Percentiles rank a stretch among this genome's conserved stretches.
Conservation (phyloP, 2,329 filamentous ascomycete species). For the Fusarium siculi region DNA sequence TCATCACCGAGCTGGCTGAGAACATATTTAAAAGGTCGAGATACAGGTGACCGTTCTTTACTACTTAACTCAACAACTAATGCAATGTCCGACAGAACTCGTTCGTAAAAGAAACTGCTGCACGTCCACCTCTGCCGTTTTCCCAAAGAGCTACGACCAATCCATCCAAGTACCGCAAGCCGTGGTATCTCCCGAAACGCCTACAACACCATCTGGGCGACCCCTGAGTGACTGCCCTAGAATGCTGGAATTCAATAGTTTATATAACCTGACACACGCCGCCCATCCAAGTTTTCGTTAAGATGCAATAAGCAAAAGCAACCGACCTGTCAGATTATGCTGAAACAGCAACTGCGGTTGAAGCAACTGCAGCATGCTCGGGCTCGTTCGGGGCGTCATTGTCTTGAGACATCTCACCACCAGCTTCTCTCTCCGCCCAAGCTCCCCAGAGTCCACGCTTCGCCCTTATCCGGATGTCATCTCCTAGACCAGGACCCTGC, state of each 20-base stretch:
- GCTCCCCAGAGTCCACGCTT: constrained; percentile 97
- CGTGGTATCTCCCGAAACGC: constrained; percentile 55
- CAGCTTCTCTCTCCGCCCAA: constrained; percentile 86
- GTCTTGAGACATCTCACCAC: constrained; percentile 68
- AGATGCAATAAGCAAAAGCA: constrained; percentile 31
- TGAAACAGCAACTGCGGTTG: constrained; percentile 52
- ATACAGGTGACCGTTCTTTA: constrained; percentile 10
- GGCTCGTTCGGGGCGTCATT: constrained; percentile 52
- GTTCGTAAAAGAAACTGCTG: constrained; percentile 29
- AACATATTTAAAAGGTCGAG: background rate
- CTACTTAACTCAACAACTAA: constrained; percentile 22
- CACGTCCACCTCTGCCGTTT: constrained; percentile 33
- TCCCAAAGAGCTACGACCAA: constrained; percentile 36
- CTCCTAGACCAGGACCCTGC: constrained; percentile 80
- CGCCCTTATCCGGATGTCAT: constrained; percentile 82
- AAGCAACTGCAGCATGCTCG: constrained; percentile 48
- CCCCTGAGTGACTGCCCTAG: constrained; percentile 45
- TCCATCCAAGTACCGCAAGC: constrained; percentile 43
- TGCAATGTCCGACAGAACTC: constrained; percentile 24
- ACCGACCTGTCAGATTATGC: constrained; percentile 44
- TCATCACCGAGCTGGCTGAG: background rate
- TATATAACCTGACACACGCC: constrained; percentile 47
- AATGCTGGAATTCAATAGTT: constrained; percentile 50
- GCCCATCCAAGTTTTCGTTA: constrained; percentile 40
- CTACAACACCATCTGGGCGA: constrained; percentile 50